Percentiles rank a stretch among this genome's conserved stretches.
Conservation (phyloP, 2,329 filamentous ascomycete species). For the Westerdykella sp. region DNA sequence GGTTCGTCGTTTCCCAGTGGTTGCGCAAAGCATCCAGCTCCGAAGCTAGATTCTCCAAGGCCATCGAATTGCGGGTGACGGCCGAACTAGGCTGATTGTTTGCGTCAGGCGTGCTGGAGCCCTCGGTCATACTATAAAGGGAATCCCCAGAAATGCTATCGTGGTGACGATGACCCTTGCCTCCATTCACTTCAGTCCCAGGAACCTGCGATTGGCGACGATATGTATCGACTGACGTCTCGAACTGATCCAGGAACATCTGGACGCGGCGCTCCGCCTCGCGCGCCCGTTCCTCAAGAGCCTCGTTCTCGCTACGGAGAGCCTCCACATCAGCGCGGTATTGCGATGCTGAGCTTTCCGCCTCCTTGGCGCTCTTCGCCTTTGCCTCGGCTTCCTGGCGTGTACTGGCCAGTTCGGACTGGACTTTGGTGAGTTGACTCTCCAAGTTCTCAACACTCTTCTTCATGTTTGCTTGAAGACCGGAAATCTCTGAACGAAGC, state of each 20-base stretch:
- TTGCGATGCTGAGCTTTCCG: constrained; percentile 51
- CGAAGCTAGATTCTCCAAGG: constrained; percentile 82
- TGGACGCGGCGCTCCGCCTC: constrained; percentile 93
- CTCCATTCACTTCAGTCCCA: constrained; percentile 29
- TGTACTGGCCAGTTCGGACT: constrained; percentile 60
- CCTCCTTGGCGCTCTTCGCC: constrained; percentile 43
- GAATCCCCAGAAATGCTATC: constrained; percentile 55
- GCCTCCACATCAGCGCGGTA: constrained; percentile 67
- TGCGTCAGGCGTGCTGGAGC: constrained; percentile 27
- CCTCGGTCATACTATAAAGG: constrained; percentile 41
- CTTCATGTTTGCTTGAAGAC: constrained; percentile 63
- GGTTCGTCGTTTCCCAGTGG: constrained; percentile 95
- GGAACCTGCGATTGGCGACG: constrained; percentile 61
- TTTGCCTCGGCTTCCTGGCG: constrained; percentile 64
- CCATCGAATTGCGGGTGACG: constrained; percentile 54
- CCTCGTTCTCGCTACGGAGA: constrained; percentile 72
- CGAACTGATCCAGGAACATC: constrained; percentile 88
- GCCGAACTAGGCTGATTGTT: constrained; percentile 23
- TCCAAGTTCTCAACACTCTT: constrained; percentile 64
- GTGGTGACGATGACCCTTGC: constrained; percentile 39
- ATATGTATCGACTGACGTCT: constrained; percentile 89
- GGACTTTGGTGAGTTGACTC: constrained; percentile 60
- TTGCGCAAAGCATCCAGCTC: constrained; percentile 85
- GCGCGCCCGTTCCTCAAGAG: constrained; percentile 74
- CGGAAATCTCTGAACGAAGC: constrained; percentile 63